Percentiles rank a stretch among this genome's conserved stretches.
Conservation (phyloP, 441 rosid genomes). For the California macrophylla region DNA sequence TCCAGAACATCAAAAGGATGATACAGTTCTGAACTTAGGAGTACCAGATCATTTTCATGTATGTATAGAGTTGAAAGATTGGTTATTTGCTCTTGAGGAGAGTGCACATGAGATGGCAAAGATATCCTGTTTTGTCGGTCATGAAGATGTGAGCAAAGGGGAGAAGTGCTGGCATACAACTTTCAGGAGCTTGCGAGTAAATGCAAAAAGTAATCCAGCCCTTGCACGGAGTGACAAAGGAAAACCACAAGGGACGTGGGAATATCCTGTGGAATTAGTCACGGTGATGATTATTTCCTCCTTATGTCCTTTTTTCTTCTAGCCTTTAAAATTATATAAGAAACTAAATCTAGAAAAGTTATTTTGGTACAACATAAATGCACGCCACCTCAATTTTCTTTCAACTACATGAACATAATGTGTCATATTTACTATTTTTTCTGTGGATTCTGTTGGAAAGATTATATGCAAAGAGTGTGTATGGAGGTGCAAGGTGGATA, state of each 20-base stretch:
- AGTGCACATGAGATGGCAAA: slow-evolving; percentile 59
- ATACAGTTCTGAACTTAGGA: slow-evolving; percentile 44
- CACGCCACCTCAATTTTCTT: neutral
- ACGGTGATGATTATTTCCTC: slow-evolving; percentile 38
- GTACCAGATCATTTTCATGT: slow-evolving; percentile 80
- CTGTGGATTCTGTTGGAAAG: neutral
- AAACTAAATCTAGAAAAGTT: neutral
- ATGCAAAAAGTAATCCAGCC: slow-evolving; percentile 53
- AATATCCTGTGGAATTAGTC: slow-evolving; percentile 62
- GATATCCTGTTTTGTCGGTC: slow-evolving; percentile 38
- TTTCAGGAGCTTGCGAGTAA: slow-evolving; percentile 52
- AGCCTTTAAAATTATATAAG: neutral
- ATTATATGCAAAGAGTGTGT: neutral
- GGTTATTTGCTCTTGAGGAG: slow-evolving; percentile 97
- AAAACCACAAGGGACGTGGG: slow-evolving; percentile 27
- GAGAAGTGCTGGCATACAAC: slow-evolving; percentile 86
- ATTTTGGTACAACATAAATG: neutral
- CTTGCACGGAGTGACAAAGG: slow-evolving; percentile 26
- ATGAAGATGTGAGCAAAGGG: slow-evolving; percentile 46
- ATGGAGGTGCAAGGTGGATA: neutral
- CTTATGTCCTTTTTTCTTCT: neutral
- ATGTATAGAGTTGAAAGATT: slow-evolving; percentile 65
- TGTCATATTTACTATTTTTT: neutral
- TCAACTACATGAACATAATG: neutral
- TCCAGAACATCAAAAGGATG: slow-evolving; percentile 36